phyloP scores from a whole-genome alignment of 2,329 filamentous ascomycete genomes.

The Talaromyces sp. region DNA sequence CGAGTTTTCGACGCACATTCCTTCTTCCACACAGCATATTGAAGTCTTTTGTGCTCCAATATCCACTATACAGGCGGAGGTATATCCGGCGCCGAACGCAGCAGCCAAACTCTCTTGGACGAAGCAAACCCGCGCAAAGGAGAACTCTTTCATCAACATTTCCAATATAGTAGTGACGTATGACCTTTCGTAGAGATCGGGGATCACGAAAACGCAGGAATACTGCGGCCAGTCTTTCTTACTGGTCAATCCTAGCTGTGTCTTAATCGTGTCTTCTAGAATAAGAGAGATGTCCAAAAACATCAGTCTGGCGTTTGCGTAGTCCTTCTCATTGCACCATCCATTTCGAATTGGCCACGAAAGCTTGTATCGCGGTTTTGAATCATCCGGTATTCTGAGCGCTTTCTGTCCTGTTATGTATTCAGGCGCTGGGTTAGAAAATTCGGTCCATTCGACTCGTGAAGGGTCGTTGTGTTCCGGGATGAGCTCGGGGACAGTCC shows the following conservation, averaged over 20 bases:
- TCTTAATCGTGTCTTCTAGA: conserved; percentile 76
- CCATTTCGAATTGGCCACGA: conserved; percentile 88
- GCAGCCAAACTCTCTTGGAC: conserved; percentile 95
- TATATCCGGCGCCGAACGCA: conserved; percentile 91
- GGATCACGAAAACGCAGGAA: conserved; percentile 94
- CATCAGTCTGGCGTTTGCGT: conserved; percentile 70
- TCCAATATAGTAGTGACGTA: conserved; percentile 82
- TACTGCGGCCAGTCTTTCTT: conserved; percentile 84
- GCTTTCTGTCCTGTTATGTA: conserved; percentile 80
- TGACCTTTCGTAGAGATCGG: conserved; percentile 90
- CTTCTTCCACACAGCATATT: conserved; percentile 93
- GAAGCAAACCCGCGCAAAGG: conserved; percentile 83
- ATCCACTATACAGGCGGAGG: conserved; percentile 89
- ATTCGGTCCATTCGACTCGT: conserved; percentile 91
- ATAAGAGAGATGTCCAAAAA: conserved; percentile 84
- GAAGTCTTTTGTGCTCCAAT: conserved; percentile 97
- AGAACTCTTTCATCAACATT: conserved; percentile 81
- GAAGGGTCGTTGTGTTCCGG: conserved; percentile 91
- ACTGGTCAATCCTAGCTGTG: conserved; percentile 72
- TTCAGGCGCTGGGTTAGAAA: conserved; percentile 61
- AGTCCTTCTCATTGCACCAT: conserved; percentile 86
- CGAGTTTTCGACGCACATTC: conserved; percentile 89
- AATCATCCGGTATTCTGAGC: conserved; percentile 81
- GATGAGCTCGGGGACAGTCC: conserved; percentile 78
- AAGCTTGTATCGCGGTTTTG: conserved; percentile 80